These are phyloP conservation scores for Teunomyces pallodes DNA, from an alignment of 805 yeast species.

Conservation along the genomic window DNA sequence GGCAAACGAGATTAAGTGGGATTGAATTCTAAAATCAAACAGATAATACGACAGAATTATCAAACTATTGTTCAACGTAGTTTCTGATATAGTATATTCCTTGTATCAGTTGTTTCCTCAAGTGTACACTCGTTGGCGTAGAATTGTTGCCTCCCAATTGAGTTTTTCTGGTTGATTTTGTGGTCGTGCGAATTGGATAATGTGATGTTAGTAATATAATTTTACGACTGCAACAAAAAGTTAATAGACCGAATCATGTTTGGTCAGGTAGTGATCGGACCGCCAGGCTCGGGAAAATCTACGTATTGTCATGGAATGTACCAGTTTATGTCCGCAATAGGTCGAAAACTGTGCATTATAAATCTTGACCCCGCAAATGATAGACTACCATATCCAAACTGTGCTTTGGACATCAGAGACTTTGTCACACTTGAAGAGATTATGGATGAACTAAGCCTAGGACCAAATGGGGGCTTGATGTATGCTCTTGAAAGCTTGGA, in stretches of 20 bases:
- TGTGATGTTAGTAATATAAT: not conserved
- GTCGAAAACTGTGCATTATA: conserved; percentile 79
- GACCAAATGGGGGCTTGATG: conserved; percentile 91
- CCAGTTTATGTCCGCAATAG: conserved; percentile 92
- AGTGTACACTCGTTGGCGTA: not conserved
- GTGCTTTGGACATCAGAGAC: conserved; percentile 76
- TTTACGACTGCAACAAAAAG: not conserved
- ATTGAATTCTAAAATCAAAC: not conserved
- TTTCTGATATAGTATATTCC: not conserved
- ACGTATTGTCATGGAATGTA: conserved; percentile 91
- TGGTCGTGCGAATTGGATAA: conserved; percentile 2
- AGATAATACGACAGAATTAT: not conserved
- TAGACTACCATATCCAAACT: conserved; percentile 56
- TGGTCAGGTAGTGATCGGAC: conserved; percentile 94
- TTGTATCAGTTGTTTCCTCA: not conserved
- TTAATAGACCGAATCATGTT: conserved; percentile 36
- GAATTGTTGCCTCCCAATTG: not conserved
- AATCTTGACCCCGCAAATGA: conserved; percentile 95
- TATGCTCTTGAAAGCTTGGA: conserved; percentile 69
- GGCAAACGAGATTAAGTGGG: not conserved
- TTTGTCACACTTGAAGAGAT: conserved; percentile 73
- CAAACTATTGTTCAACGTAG: not conserved
- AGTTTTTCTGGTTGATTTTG: not conserved
- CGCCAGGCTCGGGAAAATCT: conserved; percentile 97
- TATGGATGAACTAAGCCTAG: conserved; percentile 68